Evolutionary conservation across 106 monocot species (phyloP), one percentile per base, ranked within the genome.

Genomic region (Hemerocallis citrina): DNA sequence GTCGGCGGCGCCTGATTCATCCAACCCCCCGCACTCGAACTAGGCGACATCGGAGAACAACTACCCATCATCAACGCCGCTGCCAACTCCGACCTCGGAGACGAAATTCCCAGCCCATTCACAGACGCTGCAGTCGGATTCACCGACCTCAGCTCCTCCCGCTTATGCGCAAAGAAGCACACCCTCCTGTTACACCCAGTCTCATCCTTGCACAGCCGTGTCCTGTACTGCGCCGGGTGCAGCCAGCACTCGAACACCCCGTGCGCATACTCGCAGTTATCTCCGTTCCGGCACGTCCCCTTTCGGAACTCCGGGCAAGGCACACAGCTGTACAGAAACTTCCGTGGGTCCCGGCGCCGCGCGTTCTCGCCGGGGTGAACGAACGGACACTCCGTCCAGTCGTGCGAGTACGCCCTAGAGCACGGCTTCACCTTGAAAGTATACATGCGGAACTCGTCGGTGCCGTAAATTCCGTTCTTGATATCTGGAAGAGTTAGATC

Each of bases 361-460:
- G 93, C 93, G 85, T 89, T 94, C 89, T 94, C 93, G 20, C 93
- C 93, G 1, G 93, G 93, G 68, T 94, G 93, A 16, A 89, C 93
- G 66, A 89, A 94, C 39, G 93, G 89, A 68, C 93, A 94, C 80
- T 94, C 93, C 0, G 93, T 94, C 93, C 93, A 94, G 80, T 94
- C 93, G 59, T 94, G 93, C 28, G 93, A 82, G 77, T 94, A 94
- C 8, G 93, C 93, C 1, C 93, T 56, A 6, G 89, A 82, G 85
- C 93, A 89, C 3, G 89, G 85, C 67, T 85, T 89, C 51, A 94
- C 77, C 77, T 94, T 94, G 85, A 94, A 94, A 27, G 72, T 60
- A 47, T 82, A 94, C 93, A 94, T 94, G 36, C 93, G 84, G 75
- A 94, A 94, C 55, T 94, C 93, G 57, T 94, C 93, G 45, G 88